Percentiles rank a stretch among this genome's conserved stretches.
phyloP scores from a whole-genome alignment of 495 filamentous ascomycete genomes.

The Neurospora sp. region DNA sequence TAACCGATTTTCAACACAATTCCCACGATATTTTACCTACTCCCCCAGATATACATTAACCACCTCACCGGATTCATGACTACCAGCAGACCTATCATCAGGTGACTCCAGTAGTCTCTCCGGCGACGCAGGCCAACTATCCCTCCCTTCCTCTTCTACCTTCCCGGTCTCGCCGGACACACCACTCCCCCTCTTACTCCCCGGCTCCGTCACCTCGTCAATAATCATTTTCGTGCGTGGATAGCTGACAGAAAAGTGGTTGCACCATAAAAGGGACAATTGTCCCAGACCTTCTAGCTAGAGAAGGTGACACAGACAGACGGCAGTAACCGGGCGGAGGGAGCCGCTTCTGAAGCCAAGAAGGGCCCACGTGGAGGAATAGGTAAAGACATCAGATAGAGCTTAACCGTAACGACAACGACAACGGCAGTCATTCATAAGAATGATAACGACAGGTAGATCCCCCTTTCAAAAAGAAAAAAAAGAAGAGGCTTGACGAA shows the following conservation, averaged over 20 bases:
- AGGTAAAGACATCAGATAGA: background rate
- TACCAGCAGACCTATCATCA: background rate
- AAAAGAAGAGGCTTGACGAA: background rate
- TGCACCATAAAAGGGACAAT: background rate
- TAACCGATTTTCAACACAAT: background rate
- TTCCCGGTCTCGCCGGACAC: too few relatives aligned
- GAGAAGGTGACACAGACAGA: background rate
- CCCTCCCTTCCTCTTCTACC: background rate
- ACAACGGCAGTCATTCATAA: background rate
- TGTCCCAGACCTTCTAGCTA: background rate
- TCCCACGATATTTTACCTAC: background rate
- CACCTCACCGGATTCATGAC: background rate
- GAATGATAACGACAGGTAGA: background rate
- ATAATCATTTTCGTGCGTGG: background rate
- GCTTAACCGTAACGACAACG: background rate
- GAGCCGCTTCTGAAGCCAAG: background rate
- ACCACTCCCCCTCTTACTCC: background rate
- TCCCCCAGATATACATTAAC: background rate
- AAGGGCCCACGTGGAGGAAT: background rate
- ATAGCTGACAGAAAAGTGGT: too few relatives aligned
- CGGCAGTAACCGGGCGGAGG: too few relatives aligned
- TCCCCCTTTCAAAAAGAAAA: too few relatives aligned
- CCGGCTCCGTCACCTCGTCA: background rate
- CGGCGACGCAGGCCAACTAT: background rate
- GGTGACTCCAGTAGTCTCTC: background rate